These are phyloP conservation scores for Auricularia cornea DNA, from an alignment of 768 basidiomycete species.

Conservation along the genomic window DNA sequence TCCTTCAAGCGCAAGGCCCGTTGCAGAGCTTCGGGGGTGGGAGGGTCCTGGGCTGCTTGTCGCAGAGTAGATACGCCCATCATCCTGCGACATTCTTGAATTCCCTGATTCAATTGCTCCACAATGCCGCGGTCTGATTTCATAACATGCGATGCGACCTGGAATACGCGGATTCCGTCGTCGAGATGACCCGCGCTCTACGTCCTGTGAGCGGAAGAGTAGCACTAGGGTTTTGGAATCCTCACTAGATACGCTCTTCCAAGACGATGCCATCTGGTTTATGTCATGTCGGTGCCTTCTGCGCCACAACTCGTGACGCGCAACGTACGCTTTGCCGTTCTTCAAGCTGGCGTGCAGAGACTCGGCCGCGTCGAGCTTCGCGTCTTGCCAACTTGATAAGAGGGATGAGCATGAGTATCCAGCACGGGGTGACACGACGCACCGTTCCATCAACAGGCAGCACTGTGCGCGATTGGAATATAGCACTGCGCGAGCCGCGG, in stretches of 20 bases:
- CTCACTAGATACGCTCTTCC: neutral
- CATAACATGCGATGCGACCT: neutral
- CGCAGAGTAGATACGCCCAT: too few species aligned
- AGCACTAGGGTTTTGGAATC: neutral
- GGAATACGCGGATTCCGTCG: neutral
- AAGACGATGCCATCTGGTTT: neutral
- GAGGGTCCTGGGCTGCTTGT: neutral
- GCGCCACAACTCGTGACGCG: neutral
- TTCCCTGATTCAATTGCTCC: neutral
- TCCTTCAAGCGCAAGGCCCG: neutral
- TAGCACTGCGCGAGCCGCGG: conserved; percentile 36
- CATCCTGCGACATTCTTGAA: too few species aligned
- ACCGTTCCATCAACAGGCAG: neutral
- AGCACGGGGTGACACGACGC: neutral
- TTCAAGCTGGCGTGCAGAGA: neutral
- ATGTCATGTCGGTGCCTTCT: too few species aligned
- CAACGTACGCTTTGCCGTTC: neutral
- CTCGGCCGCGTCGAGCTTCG: neutral
- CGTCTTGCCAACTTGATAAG: neutral
- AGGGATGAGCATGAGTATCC: neutral
- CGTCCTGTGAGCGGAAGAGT: neutral
- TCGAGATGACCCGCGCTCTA: neutral
- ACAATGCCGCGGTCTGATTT: neutral
- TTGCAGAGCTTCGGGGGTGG: neutral
- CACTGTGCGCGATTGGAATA: conserved; percentile 6